phyloP scores from a whole-genome alignment of 2,329 filamentous ascomycete genomes.

The Alternaria hordeiaustralica region DNA sequence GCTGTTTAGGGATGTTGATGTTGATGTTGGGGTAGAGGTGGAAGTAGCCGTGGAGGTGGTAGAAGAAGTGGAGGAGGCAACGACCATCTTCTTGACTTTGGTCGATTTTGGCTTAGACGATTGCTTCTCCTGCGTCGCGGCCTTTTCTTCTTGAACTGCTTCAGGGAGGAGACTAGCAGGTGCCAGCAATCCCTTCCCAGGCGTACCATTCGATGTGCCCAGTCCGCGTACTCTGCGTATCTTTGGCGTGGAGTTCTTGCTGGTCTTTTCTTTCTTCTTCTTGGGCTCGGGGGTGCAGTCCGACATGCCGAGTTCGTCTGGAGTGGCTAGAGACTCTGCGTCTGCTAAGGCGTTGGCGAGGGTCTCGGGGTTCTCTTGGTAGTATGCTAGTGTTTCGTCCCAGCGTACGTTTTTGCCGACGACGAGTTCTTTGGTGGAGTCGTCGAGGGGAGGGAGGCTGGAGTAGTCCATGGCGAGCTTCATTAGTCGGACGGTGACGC shows the following conservation, averaged over 20 bases:
- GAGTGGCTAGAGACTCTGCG: slow-evolving; percentile 39
- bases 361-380: slow-evolving; percentile 48
- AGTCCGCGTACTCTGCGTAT: slow-evolving; percentile 40
- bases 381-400: slow-evolving; percentile 56
- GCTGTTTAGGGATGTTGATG: slow-evolving; percentile 11
- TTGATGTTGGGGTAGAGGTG: background rate
- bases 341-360: slow-evolving; percentile 34
- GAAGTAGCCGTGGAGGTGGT: background rate
- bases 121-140: slow-evolving; percentile 17
- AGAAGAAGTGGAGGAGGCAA: slow-evolving; percentile 10
- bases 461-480: slow-evolving; percentile 48
- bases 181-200: slow-evolving; percentile 45
- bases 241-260: slow-evolving; percentile 41
- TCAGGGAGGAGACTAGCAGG: slow-evolving; percentile 40
- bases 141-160: slow-evolving; percentile 32
- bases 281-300: slow-evolving; percentile 30
- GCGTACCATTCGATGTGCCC: slow-evolving; percentile 47
- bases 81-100: slow-evolving; percentile 32
- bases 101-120: slow-evolving; percentile 25
- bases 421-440: slow-evolving; percentile 22
- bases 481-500: slow-evolving; percentile 52
- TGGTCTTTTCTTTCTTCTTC: slow-evolving; percentile 23
- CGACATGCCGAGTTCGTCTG: slow-evolving; percentile 39
- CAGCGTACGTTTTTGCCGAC: slow-evolving; percentile 50
- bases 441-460: slow-evolving; percentile 19